Conservation (phyloP, 148 eudicot genomes). For the Fagopyrum esculentum region DNA sequence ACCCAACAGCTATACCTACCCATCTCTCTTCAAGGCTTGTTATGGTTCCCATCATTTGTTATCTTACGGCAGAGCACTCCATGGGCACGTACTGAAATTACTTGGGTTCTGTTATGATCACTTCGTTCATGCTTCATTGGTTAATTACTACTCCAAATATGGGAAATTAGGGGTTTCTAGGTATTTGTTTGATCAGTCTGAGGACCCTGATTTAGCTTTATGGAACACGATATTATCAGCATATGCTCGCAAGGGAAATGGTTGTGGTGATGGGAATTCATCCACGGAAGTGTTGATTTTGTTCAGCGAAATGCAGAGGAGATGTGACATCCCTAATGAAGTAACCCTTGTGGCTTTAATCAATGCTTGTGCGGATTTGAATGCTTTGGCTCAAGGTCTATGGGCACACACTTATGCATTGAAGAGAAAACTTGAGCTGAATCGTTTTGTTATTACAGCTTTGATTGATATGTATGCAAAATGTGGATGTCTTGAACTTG, state of each 20-base stretch:
- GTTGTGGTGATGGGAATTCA: slow-evolving; percentile 12
- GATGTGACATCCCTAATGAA: slow-evolving; percentile 27
- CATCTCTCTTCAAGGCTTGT: slow-evolving; percentile 45
- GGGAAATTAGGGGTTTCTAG: slow-evolving; percentile 28
- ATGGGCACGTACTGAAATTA: slow-evolving; percentile 34
- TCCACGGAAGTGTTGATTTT: slow-evolving; percentile 33
- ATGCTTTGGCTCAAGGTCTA: slow-evolving; percentile 36
- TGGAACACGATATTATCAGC: slow-evolving; percentile 45
- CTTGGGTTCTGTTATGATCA: slow-evolving; percentile 25
- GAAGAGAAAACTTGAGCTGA: slow-evolving; percentile 26
- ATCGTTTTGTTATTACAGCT: slow-evolving; percentile 27
- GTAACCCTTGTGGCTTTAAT: slow-evolving; percentile 37
- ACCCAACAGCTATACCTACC: slow-evolving; percentile 39
- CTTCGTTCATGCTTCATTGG: slow-evolving; percentile 39
- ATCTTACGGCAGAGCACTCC: slow-evolving; percentile 30
- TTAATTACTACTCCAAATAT: slow-evolving; percentile 37
- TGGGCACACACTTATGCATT: slow-evolving; percentile 38
- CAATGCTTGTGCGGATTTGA: slow-evolving; percentile 41
- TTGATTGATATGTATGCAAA: slow-evolving; percentile 38
- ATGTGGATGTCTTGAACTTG: slow-evolving; percentile 30
- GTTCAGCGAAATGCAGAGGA: slow-evolving; percentile 27
- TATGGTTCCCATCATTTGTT: slow-evolving; percentile 28
- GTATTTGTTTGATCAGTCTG: slow-evolving; percentile 28
- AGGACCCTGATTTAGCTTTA: slow-evolving; percentile 32
- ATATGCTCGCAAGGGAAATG: slow-evolving; percentile 19